Evolutionary conservation across 768 basidiomycete genomes (phyloP).

Genomic region (Tulasnella calospora): DNA sequence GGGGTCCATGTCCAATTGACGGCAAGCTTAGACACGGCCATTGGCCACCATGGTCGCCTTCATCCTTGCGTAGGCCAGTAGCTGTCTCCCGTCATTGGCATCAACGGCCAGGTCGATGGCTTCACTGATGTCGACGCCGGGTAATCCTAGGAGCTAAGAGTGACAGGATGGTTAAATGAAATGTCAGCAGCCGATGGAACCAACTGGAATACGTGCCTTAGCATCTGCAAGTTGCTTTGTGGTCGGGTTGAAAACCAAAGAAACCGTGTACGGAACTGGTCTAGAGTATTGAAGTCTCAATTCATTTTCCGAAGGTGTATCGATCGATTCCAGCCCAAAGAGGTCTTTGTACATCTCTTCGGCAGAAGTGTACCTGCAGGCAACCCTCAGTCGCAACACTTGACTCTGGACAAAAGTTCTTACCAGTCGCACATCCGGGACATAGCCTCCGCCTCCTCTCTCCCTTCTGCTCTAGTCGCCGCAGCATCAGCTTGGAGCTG

Average conservation of each 20-base stretch:
- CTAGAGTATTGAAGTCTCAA: slow-evolving; percentile 1
- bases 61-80: slow-evolving; percentile 5
- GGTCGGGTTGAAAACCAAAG: slow-evolving; percentile 19
- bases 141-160: slow-evolving; percentile 14
- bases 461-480: not conserved
- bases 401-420: not conserved
- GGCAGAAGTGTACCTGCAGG: slow-evolving; percentile 14
- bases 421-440: slow-evolving; percentile 23
- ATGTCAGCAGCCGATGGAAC: not conserved
- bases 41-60: not conserved
- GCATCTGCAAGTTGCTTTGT: slow-evolving; percentile 21
- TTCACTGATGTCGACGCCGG: slow-evolving; percentile 5
- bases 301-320: slow-evolving; percentile 24
- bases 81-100: slow-evolving; percentile 8
- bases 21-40: not conserved
- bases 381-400: not conserved
- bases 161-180: not conserved
- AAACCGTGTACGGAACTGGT: slow-evolving; percentile 12
- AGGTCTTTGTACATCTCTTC: slow-evolving; percentile 24
- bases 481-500: slow-evolving; percentile 11
- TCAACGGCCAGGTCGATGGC: slow-evolving; percentile 4
- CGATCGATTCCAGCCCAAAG: slow-evolving; percentile 4
- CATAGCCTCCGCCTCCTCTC: slow-evolving; percentile 17
- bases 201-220: slow-evolving; percentile 12
- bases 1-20: not conserved